A percentile compares a stretch with the other conserved stretches of the same genome.
phyloP scores from a whole-genome alignment of 2,329 filamentous ascomycete genomes.

The Scedosporium boydii region DNA sequence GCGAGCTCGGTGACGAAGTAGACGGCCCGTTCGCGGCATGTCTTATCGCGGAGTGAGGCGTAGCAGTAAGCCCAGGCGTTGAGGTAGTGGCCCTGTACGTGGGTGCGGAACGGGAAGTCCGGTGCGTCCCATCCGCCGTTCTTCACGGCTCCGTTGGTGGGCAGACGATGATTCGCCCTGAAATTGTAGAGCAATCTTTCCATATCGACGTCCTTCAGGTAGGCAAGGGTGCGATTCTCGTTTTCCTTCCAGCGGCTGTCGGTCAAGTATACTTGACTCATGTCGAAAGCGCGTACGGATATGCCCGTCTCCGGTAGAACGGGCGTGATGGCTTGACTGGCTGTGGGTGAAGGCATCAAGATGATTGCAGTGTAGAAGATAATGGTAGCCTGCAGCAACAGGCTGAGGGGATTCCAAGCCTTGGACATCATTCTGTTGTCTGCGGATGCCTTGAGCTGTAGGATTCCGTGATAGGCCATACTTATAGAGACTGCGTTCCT shows the following conservation, averaged over 20 bases:
- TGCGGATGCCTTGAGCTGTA: too few relatives aligned
- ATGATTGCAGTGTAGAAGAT: too few relatives aligned
- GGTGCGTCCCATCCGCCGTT: conserved; percentile 46
- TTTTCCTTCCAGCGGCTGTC: conserved; percentile 17
- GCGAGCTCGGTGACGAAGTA: conserved; percentile 35
- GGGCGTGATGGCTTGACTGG: too few relatives aligned
- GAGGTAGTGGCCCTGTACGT: conserved; percentile 41
- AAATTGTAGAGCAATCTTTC: conserved; percentile 40
- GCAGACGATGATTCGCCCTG: conserved; percentile 33
- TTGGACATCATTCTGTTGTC: too few relatives aligned
- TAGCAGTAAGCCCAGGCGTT: conserved; percentile 41
- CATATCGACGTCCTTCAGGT: conserved; percentile 33
- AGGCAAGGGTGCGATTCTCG: conserved; percentile 35
- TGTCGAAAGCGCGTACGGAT: neutral
- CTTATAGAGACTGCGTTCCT: too few relatives aligned
- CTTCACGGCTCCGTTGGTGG: conserved; percentile 31
- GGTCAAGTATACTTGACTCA: neutral
- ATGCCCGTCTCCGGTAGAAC: neutral
- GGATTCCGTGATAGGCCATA: too few relatives aligned
- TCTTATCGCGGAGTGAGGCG: conserved; percentile 28
- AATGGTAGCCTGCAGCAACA: too few relatives aligned
- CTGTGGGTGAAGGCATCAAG: too few relatives aligned
- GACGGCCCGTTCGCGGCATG: conserved; percentile 33
- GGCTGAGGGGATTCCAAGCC: too few relatives aligned
- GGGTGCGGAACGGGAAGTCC: conserved; percentile 41